Conservation (phyloP, 176 grass and related monocot species). For the Oryza rufipogon region DNA sequence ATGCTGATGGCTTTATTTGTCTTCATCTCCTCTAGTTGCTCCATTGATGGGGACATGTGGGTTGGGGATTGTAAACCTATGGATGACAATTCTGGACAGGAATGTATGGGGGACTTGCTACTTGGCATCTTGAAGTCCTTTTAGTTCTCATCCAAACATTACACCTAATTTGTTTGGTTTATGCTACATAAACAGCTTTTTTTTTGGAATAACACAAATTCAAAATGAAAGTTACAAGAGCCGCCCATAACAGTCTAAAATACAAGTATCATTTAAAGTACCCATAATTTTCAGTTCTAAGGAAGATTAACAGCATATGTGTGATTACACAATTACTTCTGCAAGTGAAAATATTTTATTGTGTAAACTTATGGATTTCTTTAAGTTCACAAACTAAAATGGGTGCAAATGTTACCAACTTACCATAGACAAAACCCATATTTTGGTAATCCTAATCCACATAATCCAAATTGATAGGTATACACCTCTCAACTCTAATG, state of each 20-base stretch:
- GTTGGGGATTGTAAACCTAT: background rate
- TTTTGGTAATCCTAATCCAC: background rate
- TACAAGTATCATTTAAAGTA: background rate
- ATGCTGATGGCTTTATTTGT: slow-evolving; percentile 1
- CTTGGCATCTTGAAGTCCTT: background rate
- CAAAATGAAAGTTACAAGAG: background rate
- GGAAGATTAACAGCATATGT: background rate
- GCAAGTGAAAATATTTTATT: background rate
- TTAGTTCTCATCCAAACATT: slow-evolving; percentile 4
- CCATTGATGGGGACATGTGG: slow-evolving; percentile 11
- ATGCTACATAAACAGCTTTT: background rate
- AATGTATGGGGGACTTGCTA: slow-evolving; percentile 2
- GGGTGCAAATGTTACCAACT: background rate
- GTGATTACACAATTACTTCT: background rate
- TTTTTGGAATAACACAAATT: background rate
- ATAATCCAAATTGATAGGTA: background rate
- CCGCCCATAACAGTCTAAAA: background rate
- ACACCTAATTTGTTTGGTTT: slow-evolving; percentile 10
- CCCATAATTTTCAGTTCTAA: background rate
- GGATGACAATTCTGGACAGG: background rate
- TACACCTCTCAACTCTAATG: background rate
- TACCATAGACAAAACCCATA: background rate
- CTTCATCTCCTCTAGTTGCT: slow-evolving; percentile 2
- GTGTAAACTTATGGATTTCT: background rate
- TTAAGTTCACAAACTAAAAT: background rate